A percentile compares a stretch with the other conserved stretches of the same genome.
Evolutionary conservation across 768 basidiomycete species (phyloP).

Genomic region (Clitopilus hobsonii): DNA sequence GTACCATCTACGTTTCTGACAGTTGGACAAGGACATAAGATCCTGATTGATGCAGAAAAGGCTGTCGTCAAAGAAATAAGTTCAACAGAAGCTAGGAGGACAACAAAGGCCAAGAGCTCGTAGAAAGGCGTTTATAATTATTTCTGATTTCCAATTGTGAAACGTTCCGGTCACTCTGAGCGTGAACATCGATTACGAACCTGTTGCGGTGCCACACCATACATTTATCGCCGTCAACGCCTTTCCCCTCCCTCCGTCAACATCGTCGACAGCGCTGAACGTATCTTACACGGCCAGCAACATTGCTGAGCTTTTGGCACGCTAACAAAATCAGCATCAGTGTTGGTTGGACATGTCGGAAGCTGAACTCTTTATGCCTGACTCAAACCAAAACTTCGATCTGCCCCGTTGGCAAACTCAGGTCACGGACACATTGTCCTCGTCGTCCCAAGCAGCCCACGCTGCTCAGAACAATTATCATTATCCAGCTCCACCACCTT

Average conservation of each 20-base stretch:
- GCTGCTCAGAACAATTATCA: constrained; percentile 48
- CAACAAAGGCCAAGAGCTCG: background rate
- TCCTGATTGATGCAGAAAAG: constrained; percentile 57
- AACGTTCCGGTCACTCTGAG: constrained; percentile 8
- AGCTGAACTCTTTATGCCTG: constrained; percentile 73
- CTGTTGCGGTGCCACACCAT: constrained; percentile 15
- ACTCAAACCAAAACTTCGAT: constrained; percentile 80
- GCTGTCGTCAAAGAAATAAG: constrained; percentile 38
- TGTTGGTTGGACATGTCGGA: constrained; percentile 54
- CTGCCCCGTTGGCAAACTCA: constrained; percentile 69
- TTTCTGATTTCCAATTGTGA: constrained; percentile 4
- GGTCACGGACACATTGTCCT: constrained; percentile 46
- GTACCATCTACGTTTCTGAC: constrained; percentile 33
- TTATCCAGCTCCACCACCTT: constrained; percentile 51
- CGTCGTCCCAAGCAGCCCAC: constrained; percentile 46
- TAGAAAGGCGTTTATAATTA: background rate
- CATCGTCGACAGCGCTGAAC: constrained; percentile 6
- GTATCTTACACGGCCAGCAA: constrained; percentile 2
- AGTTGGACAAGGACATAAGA: constrained; percentile 40
- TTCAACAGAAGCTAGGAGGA: constrained; percentile 4
- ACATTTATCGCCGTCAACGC: constrained; percentile 6
- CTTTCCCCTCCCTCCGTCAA: constrained; percentile 3
- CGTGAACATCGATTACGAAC: constrained; percentile 17
- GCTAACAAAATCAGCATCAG: constrained; percentile 7
- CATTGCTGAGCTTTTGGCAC: constrained; percentile 1